Base-by-base conservation (phyloP, 371 early-diverging fungal species). In the Mucor velutinosus region DNA sequence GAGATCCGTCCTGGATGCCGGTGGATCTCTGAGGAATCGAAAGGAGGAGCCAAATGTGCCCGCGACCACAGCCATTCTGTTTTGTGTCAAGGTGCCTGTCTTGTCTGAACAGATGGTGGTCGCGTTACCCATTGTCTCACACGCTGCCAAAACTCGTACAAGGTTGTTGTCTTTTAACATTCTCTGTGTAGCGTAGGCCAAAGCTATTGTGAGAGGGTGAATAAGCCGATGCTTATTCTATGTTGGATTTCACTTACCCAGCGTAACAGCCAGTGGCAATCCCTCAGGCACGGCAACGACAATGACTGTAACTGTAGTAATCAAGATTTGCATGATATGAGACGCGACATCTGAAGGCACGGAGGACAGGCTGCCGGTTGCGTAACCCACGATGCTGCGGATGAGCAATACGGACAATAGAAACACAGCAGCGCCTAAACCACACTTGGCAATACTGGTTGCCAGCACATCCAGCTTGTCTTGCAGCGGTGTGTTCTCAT, bases 51-150 rank as follows among this genome's bases (percentile, higher is more conserved):
- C 89, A 45, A 89, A 65, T 0, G 85, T 84, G 15, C 88, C 92
- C 7, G 86, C 87, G 0, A 95, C 96, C 7, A 95, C 92, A 0
- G 93, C 89, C 96, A 97, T 95, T 27, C 86, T 84, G 81, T 97
- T 96, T 65, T 93, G 91, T 0, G 95, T 96, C 23, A 96, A 76
- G 4, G 95, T 96, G 19, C 96, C 96, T 7, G 95, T 95, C 75
- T 95, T 95, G 76, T 97, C 96, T 12, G 93, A 91, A 74, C 96
- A 95, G 39, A 97, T 86, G 7, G 93, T 93, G 7, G 96, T 96
- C 1, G 96, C 95, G 71, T 90, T 92, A 7, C 95, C 95, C 96
- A 96, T 96, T 35, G 94, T 95, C 78, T 97, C 97, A 72, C 97
- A 97, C 7, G 97, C 93, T 37, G 91, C 86, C 25, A 97, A 77